Evolutionary conservation across 2,329 filamentous ascomycete species (phyloP), one percentile per base, ranked within the genome.

Genomic region (Cladosporium velox): DNA sequence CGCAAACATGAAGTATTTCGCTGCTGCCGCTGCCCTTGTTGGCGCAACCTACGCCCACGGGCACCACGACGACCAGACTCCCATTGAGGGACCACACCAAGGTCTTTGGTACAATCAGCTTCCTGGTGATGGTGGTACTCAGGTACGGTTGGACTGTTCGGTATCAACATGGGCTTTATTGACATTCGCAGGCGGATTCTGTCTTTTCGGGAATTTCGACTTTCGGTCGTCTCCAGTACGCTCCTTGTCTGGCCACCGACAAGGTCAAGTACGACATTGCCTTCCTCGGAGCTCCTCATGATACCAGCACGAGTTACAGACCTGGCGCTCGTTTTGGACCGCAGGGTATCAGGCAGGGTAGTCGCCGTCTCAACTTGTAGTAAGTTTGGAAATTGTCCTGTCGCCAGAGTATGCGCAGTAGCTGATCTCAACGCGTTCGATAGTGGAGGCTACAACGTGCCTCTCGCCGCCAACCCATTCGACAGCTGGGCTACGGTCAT

Each of bases 201-300:
- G 91, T 95, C 66, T 96, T 95, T 79, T 94, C 91, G 1, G 92
- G 92, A 32, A 95, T 96, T 74, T 91, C 90, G 0, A 96, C 92
- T 8, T 95, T 95, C 75, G 92, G 91, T 12, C 88, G 91, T 60
- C 81, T 95, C 51, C 88, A 89, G 6, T 95, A 96, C 79, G 86
- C 85, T 66, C 90, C 91, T 3, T 96, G 92, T 76, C 82, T 96
- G 4, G 82, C 86, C n/a, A 88, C 85, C 68, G 84, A 87, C 49
- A 84, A 87, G 30, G 88, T 90, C 70, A 87, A 88, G 73, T 96
- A 90, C 72, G 92, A 96, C 70, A 93, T 96, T 78, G 92, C 92
- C 1, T 95, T 96, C 77, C 86, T 95, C 60, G 91, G 90, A 52
- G 91, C 91, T 49, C 91, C 92, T 0, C 95, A 95, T 71, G 92